phyloP scores from a whole-genome alignment of 495 filamentous ascomycete genomes.

The Aspergillus panamensis region DNA sequence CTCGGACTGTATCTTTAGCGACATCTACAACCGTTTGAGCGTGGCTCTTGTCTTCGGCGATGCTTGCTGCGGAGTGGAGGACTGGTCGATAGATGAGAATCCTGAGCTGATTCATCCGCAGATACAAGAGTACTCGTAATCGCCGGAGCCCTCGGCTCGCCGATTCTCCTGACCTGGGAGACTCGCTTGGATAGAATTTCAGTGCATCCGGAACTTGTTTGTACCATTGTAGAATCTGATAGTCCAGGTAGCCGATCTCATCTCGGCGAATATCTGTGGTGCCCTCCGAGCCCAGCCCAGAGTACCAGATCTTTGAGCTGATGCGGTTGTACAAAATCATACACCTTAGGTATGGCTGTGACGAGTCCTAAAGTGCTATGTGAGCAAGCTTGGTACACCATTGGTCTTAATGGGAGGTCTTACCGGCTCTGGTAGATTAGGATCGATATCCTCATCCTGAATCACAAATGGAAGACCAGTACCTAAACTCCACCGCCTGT shows the following conservation, averaged over 20 bases:
- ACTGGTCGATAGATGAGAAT: conserved; percentile 80
- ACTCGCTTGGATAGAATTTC: conserved; percentile 55
- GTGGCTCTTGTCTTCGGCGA: conserved; percentile 63
- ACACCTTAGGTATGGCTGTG: conserved; percentile 63
- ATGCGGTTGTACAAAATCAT: conserved; percentile 79
- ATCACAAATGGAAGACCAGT: conserved; percentile 78
- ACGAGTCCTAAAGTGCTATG: conserved; percentile 51
- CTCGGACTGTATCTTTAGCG: conserved; percentile 75
- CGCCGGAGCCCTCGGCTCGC: conserved; percentile 47
- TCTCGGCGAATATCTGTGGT: conserved; percentile 53
- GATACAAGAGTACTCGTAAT: conserved; percentile 53
- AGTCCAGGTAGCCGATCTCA: conserved; percentile 73
- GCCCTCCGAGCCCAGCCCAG: conserved; percentile 46
- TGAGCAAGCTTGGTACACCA: not conserved
- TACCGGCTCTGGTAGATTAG: conserved; percentile 71
- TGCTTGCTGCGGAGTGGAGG: conserved; percentile 71
- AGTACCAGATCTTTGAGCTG: conserved; percentile 75
- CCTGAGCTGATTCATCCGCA: conserved; percentile 79
- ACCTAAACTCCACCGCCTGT: conserved; percentile 77
- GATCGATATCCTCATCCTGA: conserved; percentile 81
- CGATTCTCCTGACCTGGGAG: conserved; percentile 39
- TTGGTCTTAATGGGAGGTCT: conserved; percentile 24
- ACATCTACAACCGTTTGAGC: conserved; percentile 71
- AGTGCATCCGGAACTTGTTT: conserved; percentile 55
- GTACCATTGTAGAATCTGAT: conserved; percentile 77